Conservation (phyloP, 805 yeast genomes). For the Brettanomyces naardenensis region DNA sequence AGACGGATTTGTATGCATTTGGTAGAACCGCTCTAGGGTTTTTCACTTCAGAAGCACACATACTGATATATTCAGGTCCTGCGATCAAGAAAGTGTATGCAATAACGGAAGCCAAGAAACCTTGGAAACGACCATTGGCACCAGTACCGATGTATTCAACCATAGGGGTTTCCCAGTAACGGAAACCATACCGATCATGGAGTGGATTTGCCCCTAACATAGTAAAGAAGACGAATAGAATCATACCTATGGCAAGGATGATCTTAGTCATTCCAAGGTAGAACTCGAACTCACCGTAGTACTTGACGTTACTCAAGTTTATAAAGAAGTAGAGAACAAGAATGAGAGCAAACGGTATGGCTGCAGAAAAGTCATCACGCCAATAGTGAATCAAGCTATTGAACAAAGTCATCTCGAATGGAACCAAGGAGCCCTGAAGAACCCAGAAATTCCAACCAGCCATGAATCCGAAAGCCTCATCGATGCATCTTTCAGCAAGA, state of each 20-base stretch:
- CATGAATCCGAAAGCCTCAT: constrained; percentile 36
- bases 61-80: constrained; percentile 42
- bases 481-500: constrained; percentile 38
- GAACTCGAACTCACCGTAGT: constrained; percentile 43
- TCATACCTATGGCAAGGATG: constrained; percentile 32
- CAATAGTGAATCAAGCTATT: constrained; percentile 40
- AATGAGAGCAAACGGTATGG: constrained; percentile 35
- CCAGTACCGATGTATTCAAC: constrained; percentile 34
- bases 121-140: constrained; percentile 37
- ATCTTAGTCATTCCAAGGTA: constrained; percentile 35
- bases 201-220: constrained; percentile 47
- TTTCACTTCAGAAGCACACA: constrained; percentile 39
- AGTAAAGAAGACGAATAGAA: constrained; percentile 27
- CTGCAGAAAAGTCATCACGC: constrained; percentile 39
- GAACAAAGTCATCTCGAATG: constrained; percentile 41
- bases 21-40: constrained; percentile 42
- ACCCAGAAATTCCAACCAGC: constrained; percentile 44
- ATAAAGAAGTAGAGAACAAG: constrained; percentile 33
- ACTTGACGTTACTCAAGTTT: constrained; percentile 35
- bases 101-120: constrained; percentile 34
- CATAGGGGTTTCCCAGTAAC: constrained; percentile 21
- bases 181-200: constrained; percentile 30
- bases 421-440: constrained; percentile 35
- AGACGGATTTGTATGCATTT: constrained; percentile 39
- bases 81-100: constrained; percentile 34